Evolutionary conservation across 345 rosid genomes (phyloP), one percentile per base, ranked within the genome.

Genomic region (Conringia planisiliqua): DNA sequence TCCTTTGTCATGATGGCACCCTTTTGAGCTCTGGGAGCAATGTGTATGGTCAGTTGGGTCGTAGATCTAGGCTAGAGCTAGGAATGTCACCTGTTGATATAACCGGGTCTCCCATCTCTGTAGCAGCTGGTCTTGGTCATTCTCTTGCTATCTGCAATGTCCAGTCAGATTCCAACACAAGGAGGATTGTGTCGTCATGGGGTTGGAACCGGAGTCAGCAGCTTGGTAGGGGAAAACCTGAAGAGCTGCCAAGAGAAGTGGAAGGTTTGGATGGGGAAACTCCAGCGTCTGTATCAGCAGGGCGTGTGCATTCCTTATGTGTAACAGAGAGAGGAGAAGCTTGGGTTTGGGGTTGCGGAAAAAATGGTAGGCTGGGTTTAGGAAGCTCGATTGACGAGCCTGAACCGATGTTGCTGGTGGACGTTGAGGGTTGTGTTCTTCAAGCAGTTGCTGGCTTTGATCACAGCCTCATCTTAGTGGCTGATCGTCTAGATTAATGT

Each of bases 341-440:
- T 66, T 91, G 94, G 96, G 88, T 80, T 36, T 93, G 98, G 97
- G 97, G 96, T 6, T 84, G 94, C 46, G 93, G 98, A 20, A 85
- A 82, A 79, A 88, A 84, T 62, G 96, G 97, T 38, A 84, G 96
- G 77, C 98, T 91, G 32, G 95, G 97, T 63, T 77, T 91, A 48
- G 92, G 96, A 76, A 86, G 94, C 75, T 88, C 93, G 32, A 56
- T 6, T 12, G 90, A 95, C 60, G 97, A 90, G 80, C 64, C 75
- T 36, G 90, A 92, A 44, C 97, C 97, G 0, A 46, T 81, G 59
- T 33, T 86, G 72, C 70, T 89, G n/a, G 90, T 91, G 52, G 79
- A 73, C 30, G 61, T 87, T 38, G 90, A 83, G 55, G 93, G 88
- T 56, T 56, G 85, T 71, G 90, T 82, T 74, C 42, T 91, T 65